Conservation (phyloP, 2,329 filamentous ascomycete species). For the Cryphonectria radicalis region DNA sequence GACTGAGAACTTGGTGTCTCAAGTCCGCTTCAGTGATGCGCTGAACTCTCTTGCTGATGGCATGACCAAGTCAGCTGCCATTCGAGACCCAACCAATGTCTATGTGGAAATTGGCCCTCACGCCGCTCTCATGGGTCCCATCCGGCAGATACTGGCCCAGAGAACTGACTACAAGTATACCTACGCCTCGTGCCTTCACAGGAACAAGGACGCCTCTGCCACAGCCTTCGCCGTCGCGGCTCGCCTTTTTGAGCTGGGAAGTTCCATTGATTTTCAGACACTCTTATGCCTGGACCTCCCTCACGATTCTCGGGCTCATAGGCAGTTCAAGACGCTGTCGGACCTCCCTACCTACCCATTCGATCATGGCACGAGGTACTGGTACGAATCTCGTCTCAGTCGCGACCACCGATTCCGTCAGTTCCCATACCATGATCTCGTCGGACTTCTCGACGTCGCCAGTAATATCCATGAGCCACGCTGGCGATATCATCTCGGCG, state of each 20-base stretch:
- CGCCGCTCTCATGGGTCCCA: constrained; percentile 32
- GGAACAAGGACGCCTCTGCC: constrained; percentile 4
- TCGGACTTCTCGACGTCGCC: neutral
- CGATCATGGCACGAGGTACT: constrained; percentile 23
- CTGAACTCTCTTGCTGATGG: constrained; percentile 26
- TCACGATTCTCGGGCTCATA: neutral
- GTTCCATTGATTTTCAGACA: neutral
- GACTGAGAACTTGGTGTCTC: constrained; percentile 38
- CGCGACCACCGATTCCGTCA: constrained; percentile 31
- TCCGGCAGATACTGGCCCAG: constrained; percentile 31
- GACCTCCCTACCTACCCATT: constrained; percentile 28
- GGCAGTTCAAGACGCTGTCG: constrained; percentile 12
- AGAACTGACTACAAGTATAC: constrained; percentile 13
- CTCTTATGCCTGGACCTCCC: neutral
- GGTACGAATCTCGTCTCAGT: constrained; percentile 26
- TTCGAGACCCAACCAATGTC: neutral
- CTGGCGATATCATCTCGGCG: constrained; percentile 13
- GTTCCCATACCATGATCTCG: constrained; percentile 37
- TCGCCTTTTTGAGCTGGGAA: constrained; percentile 10
- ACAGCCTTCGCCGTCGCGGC: neutral
- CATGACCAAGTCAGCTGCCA: neutral
- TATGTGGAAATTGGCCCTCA: constrained; percentile 38
- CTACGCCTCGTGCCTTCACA: neutral
- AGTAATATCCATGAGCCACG: constrained; percentile 1
- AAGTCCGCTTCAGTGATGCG: constrained; percentile 35